These are phyloP conservation scores for Suillus spraguei DNA, from an alignment of 768 basidiomycete genomes.

Conservation along the genomic window DNA sequence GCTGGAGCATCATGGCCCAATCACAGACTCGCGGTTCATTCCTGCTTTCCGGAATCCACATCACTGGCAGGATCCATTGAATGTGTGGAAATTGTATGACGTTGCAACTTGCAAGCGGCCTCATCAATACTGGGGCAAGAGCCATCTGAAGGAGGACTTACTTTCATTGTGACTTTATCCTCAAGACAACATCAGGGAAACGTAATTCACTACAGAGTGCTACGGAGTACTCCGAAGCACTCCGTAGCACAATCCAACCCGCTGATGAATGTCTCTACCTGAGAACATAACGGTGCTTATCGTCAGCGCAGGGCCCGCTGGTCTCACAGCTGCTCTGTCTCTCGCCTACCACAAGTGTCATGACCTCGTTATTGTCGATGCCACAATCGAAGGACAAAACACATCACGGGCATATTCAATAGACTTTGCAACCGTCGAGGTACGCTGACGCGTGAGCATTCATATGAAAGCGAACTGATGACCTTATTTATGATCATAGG, in stretches of 20 bases:
- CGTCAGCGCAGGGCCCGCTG: slow-evolving; percentile 53
- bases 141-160: not conserved
- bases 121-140: not conserved
- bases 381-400: slow-evolving; percentile 26
- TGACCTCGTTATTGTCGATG: slow-evolving; percentile 42
- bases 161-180: not conserved
- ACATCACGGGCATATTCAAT: slow-evolving; percentile 44
- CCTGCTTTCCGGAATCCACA: not conserved
- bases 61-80: not conserved
- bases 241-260: no score
- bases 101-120: not conserved
- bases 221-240: no score
- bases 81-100: not conserved
- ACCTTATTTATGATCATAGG: slow-evolving; percentile 35
- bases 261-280: slow-evolving; percentile 40
- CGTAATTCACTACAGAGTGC: no score
- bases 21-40: not conserved
- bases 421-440: slow-evolving; percentile 53
- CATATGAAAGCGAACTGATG: not conserved
- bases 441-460: slow-evolving; percentile 16
- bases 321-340: slow-evolving; percentile 48
- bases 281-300: slow-evolving; percentile 45
- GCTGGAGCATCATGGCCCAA: not conserved
- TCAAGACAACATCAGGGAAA: no score
- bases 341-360: slow-evolving; percentile 36